These are phyloP conservation scores for Populus alba DNA, from an alignment of 345 rosid genomes.

Conservation along the genomic window DNA sequence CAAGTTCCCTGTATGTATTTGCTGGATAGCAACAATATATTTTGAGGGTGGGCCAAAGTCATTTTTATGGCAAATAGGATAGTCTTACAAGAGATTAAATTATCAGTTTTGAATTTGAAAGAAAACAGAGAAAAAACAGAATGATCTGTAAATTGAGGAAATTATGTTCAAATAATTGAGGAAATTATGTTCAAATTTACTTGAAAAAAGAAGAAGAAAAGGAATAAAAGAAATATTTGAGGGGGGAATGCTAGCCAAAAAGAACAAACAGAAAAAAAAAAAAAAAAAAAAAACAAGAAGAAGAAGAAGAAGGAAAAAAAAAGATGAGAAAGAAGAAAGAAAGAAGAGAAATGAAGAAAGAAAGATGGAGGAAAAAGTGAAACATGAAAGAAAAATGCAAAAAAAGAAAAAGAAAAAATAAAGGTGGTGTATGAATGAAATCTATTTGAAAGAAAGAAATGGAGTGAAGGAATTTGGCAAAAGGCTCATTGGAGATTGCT, in stretches of 20 bases:
- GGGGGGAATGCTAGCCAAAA: slow-evolving; percentile 9
- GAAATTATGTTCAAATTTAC: slow-evolving; percentile 4
- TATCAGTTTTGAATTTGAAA: slow-evolving; percentile 8
- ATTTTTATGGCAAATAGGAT: slow-evolving; percentile 30
- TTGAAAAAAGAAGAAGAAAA: slow-evolving; percentile 18
- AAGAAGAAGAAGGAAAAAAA: background rate
- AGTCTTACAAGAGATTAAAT: slow-evolving; percentile 21
- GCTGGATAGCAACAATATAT: slow-evolving; percentile 45
- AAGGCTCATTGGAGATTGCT: slow-evolving; percentile 12
- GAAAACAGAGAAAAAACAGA: background rate
- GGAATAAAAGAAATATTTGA: slow-evolving; percentile 5
- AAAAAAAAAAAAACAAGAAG: no score
- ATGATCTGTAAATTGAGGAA: slow-evolving; percentile 8
- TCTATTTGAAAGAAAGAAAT: background rate
- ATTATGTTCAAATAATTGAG: slow-evolving; percentile 6
- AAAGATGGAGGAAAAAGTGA: slow-evolving; percentile 15
- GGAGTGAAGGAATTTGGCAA: background rate
- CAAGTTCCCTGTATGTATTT: slow-evolving; percentile 54
- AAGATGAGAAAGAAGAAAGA: slow-evolving; percentile 11
- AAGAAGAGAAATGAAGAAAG: slow-evolving; percentile 5
- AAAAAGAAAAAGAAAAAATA: background rate
- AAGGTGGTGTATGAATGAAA: background rate
- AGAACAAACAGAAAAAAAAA: background rate
- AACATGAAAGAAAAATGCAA: background rate
- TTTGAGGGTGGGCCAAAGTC: slow-evolving; percentile 38